These are phyloP conservation scores for Phytophthora pseudosyringae DNA, from an alignment of 352 stramenopile genomes.

Conservation along the genomic window DNA sequence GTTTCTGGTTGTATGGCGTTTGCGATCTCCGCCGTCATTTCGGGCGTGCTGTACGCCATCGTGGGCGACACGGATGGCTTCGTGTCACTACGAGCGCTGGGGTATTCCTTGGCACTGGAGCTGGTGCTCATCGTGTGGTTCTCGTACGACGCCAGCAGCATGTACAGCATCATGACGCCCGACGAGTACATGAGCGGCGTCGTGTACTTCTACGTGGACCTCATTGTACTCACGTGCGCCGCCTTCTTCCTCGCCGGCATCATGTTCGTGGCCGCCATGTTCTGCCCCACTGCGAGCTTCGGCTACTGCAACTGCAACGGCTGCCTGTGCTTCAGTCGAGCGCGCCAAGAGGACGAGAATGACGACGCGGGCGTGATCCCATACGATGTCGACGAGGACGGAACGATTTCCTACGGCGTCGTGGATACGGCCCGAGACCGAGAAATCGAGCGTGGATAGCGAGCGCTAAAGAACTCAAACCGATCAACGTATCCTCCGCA, in stretches of 20 bases:
- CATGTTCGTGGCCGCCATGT: constrained; percentile 39
- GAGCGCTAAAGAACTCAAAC: background rate
- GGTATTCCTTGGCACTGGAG: constrained; percentile 48
- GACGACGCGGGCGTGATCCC: constrained; percentile 28
- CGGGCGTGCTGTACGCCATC: constrained; percentile 36
- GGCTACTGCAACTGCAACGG: constrained; percentile 44
- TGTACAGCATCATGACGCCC: constrained; percentile 64
- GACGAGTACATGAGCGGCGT: constrained; percentile 76
- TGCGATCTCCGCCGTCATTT: constrained; percentile 25
- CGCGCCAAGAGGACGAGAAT: constrained; percentile 19
- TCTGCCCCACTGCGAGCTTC: constrained; percentile 40
- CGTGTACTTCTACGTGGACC: constrained; percentile 73
- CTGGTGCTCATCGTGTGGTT: constrained; percentile 63
- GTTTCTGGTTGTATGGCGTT: constrained; percentile 41
- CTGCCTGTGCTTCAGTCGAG: constrained; percentile 39
- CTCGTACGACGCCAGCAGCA: constrained; percentile 54
- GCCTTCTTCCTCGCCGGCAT: constrained; percentile 43
- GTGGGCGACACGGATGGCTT: constrained; percentile 29
- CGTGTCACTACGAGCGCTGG: constrained; percentile 43
- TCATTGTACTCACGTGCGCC: constrained; percentile 56
- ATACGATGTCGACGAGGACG: constrained; percentile 35
- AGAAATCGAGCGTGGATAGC: constrained; percentile 32
- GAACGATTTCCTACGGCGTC: constrained; percentile 29
- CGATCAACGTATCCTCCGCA: background rate
- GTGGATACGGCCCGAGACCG: constrained; percentile 23